A percentile compares a stretch with the other conserved stretches of the same genome.
Evolutionary conservation across 2,329 filamentous ascomycete species (phyloP).

Genomic region (Lasiodiplodia sp.): DNA sequence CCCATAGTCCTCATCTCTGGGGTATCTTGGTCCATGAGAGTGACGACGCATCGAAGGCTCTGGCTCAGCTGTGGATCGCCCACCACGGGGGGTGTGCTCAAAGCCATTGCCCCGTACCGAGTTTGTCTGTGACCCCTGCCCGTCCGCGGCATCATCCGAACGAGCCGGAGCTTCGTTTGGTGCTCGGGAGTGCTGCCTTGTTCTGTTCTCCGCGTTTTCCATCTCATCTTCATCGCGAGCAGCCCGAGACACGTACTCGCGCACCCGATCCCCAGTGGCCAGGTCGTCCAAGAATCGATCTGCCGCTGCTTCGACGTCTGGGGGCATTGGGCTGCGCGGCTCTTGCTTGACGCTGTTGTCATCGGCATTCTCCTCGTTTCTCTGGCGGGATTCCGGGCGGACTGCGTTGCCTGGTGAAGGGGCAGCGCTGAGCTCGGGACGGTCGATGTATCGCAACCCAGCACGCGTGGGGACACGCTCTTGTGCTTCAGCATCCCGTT

Average conservation of each 20-base stretch:
- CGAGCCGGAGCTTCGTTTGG: conserved; percentile 12
- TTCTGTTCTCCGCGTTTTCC: conserved; percentile 27
- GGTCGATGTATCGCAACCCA: conserved; percentile 41
- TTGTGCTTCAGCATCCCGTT: conserved; percentile 44
- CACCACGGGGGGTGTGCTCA: conserved; percentile 1
- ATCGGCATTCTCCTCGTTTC: conserved; percentile 33
- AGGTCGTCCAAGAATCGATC: conserved; percentile 47
- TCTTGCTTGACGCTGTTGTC: conserved; percentile 10
- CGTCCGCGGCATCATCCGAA: background rate
- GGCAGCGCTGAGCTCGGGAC: conserved; percentile 38
- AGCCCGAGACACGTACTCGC: conserved; percentile 27
- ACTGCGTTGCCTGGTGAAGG: conserved; percentile 37
- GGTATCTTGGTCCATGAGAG: background rate
- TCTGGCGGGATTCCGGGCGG: conserved; percentile 38
- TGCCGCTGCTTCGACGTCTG: conserved; percentile 38
- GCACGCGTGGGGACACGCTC: conserved; percentile 38
- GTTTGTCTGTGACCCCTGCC: background rate
- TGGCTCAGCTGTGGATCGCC: conserved; percentile 11
- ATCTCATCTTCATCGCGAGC: conserved; percentile 28
- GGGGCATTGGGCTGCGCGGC: conserved; percentile 33
- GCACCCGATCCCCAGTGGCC: conserved; percentile 35
- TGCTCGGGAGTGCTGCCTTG: conserved; percentile 4
- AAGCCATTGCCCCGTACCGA: conserved; percentile 5
- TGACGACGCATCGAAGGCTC: conserved; percentile 7
- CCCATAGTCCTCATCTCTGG: conserved; percentile 19